Evolutionary conservation across 176 grass and related monocot species (phyloP), one percentile per base, ranked within the genome.

Genomic region (Saccharum officinarum): DNA sequence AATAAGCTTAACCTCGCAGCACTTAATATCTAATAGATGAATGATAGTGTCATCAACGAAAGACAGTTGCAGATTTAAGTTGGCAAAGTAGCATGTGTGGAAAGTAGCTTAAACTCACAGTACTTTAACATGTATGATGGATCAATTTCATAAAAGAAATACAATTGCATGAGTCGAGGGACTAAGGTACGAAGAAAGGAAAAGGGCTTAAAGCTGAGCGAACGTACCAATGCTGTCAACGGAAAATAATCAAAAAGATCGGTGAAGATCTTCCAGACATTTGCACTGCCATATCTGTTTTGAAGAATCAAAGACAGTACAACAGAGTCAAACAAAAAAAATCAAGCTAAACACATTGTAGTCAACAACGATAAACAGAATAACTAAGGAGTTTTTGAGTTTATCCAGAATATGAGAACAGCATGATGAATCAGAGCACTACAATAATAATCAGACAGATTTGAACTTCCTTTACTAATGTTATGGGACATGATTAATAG

Each of bases 201-300:
- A 86, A 85, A 22, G 8, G 38, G 55, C 23, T 10, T 52, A 25
- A 71, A 81, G 52, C 26, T 42, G 78, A 69, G 44, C 3, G 80
- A 65, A 55, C 75, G 22, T 62, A 97, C 94, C 91, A 97, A 74
- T 83, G 94, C 94, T 18, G 94, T 94, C 69, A 97, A 49, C 1
- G 94, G 91, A 76, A 97, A 90, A 83, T 94, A 97, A 73, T 97
- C 94, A 75, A 97, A 97, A 73, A 97, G 84, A 83, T 94, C 94
- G 0, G 94, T 97, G 74, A 94, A 97, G 64, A 78, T 94, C 80
- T 92, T 94, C 94, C 94, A 97, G 26, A 94, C 94, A 84, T 94
- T 97, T 68, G 94, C 94, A 67, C 79, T 97, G 41, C 94, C 94
- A 90, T 97, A 97, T 87, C 94, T 97, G 91, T 63, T 45, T 84